phyloP scores from a whole-genome alignment of 805 yeast species.

The Brettanomyces naardenensis region DNA sequence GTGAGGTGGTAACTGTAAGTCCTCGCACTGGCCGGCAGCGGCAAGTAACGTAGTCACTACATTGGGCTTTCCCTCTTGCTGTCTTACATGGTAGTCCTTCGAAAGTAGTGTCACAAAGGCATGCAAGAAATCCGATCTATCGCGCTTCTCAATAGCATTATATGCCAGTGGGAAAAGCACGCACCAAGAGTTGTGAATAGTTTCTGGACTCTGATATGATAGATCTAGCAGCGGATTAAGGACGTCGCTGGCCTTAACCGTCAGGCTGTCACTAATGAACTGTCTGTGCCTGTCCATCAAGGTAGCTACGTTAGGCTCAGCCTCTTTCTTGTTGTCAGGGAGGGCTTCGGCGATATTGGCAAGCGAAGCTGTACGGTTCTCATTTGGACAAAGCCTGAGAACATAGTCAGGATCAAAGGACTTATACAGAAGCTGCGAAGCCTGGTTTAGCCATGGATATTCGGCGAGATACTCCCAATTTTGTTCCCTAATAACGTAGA shows the following conservation, averaged over 20 bases:
- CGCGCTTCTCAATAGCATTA: slow-evolving; percentile 65
- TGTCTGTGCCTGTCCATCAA: slow-evolving; percentile 18
- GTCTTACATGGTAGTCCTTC: slow-evolving; percentile 89
- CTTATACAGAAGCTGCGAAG: slow-evolving; percentile 77
- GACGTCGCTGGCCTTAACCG: slow-evolving; percentile 50
- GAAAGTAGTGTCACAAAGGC: slow-evolving; percentile 72
- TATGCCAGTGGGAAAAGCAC: slow-evolving; percentile 77
- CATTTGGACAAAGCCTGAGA: slow-evolving; percentile 37
- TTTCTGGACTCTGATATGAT: slow-evolving; percentile 72
- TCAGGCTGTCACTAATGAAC: slow-evolving; percentile 18
- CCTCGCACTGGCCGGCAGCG: slow-evolving; percentile 70
- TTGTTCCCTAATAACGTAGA: slow-evolving; percentile 88
- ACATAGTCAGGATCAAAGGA: slow-evolving; percentile 50
- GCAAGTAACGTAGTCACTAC: slow-evolving; percentile 78
- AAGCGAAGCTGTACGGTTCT: slow-evolving; percentile 47
- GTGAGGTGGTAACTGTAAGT: slow-evolving; percentile 85
- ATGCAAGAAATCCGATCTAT: slow-evolving; percentile 77
- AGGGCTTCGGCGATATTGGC: slow-evolving; percentile 32
- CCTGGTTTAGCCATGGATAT: slow-evolving; percentile 92
- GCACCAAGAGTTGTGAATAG: slow-evolving; percentile 80
- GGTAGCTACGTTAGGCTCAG: slow-evolving; percentile 8
- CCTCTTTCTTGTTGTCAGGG: slow-evolving; percentile 12
- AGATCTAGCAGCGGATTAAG: slow-evolving; percentile 69
- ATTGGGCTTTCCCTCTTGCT: slow-evolving; percentile 78
- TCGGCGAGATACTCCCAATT: slow-evolving; percentile 96